A percentile compares a stretch with the other conserved stretches of the same genome.
These are phyloP conservation scores for Bruguiera sexangula DNA, from an alignment of 345 rosid genomes.

Conservation along the genomic window DNA sequence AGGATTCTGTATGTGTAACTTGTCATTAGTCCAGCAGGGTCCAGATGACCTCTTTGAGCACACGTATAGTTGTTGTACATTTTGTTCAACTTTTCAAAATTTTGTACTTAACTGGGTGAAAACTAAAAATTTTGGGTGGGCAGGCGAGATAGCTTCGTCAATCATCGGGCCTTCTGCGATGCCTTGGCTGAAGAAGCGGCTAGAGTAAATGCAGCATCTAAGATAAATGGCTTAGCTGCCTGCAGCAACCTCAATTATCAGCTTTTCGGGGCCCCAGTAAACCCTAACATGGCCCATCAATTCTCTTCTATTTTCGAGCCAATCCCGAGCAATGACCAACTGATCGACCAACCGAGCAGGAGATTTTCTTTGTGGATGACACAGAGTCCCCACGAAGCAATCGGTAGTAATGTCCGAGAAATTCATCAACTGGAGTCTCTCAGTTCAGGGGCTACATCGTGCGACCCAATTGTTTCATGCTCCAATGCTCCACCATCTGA, in stretches of 20 bases:
- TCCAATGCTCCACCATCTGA: conserved; percentile 33
- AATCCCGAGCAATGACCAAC: conserved; percentile 28
- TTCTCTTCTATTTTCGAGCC: conserved; percentile 59
- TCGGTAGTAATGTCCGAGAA: conserved; percentile 33
- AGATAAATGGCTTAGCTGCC: conserved; percentile 32
- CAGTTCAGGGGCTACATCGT: conserved; percentile 26
- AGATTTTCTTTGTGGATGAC: conserved; percentile 46
- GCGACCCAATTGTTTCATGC: conserved; percentile 27
- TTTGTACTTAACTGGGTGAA: too few relatives aligned
- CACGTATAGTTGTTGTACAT: too few relatives aligned
- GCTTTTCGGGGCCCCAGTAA: conserved; percentile 46
- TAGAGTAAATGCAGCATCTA: conserved; percentile 71
- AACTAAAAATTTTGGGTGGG: conserved; percentile 7
- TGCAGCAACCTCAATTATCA: conserved; percentile 35
- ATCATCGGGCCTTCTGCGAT: conserved; percentile 97
- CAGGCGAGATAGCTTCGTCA: conserved; percentile 94
- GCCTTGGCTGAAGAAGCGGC: conserved; percentile 97
- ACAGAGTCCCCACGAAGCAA: conserved; percentile 29
- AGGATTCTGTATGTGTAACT: too few relatives aligned
- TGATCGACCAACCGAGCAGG: conserved; percentile 33
- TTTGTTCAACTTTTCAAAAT: too few relatives aligned
- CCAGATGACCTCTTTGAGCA: too few relatives aligned
- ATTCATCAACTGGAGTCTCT: conserved; percentile 35
- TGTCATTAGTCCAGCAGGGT: too few relatives aligned
- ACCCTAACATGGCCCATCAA: conserved; percentile 40